phyloP scores from a whole-genome alignment of 345 rosid species.

The Pseudoturritis turrita region DNA sequence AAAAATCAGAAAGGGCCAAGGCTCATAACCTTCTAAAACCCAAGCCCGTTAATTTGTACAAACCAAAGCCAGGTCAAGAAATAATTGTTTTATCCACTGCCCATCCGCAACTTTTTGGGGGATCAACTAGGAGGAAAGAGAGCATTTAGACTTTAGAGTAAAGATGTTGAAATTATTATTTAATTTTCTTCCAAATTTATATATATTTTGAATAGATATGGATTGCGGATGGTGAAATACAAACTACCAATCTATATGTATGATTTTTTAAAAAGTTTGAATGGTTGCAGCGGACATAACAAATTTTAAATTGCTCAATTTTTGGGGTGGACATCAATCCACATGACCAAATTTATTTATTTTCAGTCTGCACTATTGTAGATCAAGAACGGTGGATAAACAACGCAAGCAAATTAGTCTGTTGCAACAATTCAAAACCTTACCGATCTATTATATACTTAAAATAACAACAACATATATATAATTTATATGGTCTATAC shows the following conservation, averaged over 20 bases:
- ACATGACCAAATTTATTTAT: too few relatives aligned
- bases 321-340: too few relatives aligned
- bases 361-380: too few relatives aligned
- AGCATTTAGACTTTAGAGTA: background rate
- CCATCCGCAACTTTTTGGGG: background rate
- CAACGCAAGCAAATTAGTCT: too few relatives aligned
- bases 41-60: constrained; percentile 2
- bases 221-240: background rate
- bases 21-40: background rate
- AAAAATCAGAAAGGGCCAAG: background rate
- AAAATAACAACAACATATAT: background rate
- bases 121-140: constrained; percentile 6
- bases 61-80: background rate
- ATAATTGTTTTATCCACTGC: background rate
- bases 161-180: background rate
- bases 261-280: too few relatives aligned
- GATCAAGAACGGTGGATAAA: too few relatives aligned
- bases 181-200: background rate
- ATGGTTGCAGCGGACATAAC: too few relatives aligned
- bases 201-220: too few relatives aligned
- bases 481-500: background rate
- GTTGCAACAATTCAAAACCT: too few relatives aligned
- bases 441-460: background rate
- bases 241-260: background rate
- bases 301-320: too few relatives aligned